A percentile compares a stretch with the other conserved stretches of the same genome.
Conservation (phyloP, 208 protist species). For the Leptomonas pyrrhocoris region DNA sequence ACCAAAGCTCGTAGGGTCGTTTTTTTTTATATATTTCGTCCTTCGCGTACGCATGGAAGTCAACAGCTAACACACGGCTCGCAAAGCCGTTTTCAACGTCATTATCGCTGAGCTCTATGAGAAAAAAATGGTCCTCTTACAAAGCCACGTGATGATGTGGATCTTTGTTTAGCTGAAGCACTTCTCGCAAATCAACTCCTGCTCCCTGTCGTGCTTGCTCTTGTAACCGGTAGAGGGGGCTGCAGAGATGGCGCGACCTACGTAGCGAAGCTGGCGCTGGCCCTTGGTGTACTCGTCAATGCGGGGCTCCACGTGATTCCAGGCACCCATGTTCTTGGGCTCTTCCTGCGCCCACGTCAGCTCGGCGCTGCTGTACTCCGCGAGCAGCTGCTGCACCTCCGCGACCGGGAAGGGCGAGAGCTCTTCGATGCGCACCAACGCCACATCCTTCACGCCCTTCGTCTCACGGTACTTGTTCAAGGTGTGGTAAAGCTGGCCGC, state of each 20-base stretch:
- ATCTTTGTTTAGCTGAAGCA: constrained; percentile 30
- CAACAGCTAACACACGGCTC: too few relatives aligned
- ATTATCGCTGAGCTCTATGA: too few relatives aligned
- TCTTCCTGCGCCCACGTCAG: constrained; percentile 98
- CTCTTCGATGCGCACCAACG: constrained; percentile 95
- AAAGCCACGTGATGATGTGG: not conserved
- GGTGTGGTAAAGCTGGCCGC: constrained; percentile 97
- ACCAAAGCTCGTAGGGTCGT: not conserved
- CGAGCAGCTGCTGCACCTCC: constrained; percentile 82
- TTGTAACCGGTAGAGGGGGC: constrained; percentile 78
- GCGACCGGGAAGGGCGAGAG: constrained; percentile 97
- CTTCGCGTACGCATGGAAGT: not conserved
- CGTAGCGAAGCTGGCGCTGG: constrained; percentile 59
- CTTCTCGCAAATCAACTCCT: constrained; percentile 60
- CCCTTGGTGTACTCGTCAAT: constrained; percentile 79
- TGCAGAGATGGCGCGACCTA: constrained; percentile 57
- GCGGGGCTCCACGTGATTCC: constrained; percentile 84
- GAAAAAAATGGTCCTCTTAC: not conserved
- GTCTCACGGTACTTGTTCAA: constrained; percentile 75
- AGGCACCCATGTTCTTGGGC: constrained; percentile 97
- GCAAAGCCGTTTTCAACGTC: too few relatives aligned
- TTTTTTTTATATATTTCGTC: not conserved
- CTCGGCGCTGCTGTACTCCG: constrained; percentile 90
- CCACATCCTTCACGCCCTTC: constrained; percentile 75
- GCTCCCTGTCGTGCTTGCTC: constrained; percentile 75